Percentiles rank a stretch among this genome's conserved stretches.
These are phyloP conservation scores for Aspergillus floridensis DNA, from an alignment of 2,329 filamentous ascomycete genomes.

Conservation along the genomic window DNA sequence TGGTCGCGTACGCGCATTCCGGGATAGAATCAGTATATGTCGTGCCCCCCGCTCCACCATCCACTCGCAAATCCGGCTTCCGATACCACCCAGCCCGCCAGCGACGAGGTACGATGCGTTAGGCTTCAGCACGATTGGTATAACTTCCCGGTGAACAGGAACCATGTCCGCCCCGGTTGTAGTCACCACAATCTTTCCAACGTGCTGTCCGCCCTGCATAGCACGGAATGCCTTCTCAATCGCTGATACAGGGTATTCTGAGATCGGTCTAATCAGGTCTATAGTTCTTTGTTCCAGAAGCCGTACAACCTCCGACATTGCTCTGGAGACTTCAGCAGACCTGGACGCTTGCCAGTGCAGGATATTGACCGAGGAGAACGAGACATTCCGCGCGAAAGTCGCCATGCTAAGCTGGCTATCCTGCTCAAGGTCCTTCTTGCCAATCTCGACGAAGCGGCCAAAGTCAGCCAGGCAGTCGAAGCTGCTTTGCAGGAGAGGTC, in stretches of 20 bases:
- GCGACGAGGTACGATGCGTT: constrained; percentile 14
- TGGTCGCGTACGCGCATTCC: too few species aligned
- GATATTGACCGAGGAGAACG: background rate
- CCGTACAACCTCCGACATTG: too few species aligned
- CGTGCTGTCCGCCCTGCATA: constrained; percentile 35
- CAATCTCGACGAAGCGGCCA: constrained; percentile 15
- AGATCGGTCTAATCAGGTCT: background rate
- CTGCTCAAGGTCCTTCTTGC: constrained; percentile 18
- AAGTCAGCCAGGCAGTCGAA: background rate
- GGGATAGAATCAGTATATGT: constrained; percentile 4
- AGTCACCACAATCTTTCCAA: constrained; percentile 38
- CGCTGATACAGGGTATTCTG: constrained; percentile 1
- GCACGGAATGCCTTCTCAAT: constrained; percentile 25
- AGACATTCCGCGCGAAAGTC: constrained; percentile 11
- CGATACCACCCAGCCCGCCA: constrained; percentile 17
- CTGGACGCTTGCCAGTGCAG: too few species aligned
- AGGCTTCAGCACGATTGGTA: background rate
- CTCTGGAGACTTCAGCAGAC: too few species aligned
- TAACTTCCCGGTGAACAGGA: too few species aligned
- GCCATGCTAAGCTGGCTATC: constrained; percentile 12
- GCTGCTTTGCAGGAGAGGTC: background rate
- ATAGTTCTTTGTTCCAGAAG: too few species aligned
- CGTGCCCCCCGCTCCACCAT: constrained; percentile 13
- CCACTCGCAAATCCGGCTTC: constrained; percentile 6
- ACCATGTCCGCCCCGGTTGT: too few species aligned